Conservation (phyloP, 139 green algal genomes). For the Dunaliella primolecta region DNA sequence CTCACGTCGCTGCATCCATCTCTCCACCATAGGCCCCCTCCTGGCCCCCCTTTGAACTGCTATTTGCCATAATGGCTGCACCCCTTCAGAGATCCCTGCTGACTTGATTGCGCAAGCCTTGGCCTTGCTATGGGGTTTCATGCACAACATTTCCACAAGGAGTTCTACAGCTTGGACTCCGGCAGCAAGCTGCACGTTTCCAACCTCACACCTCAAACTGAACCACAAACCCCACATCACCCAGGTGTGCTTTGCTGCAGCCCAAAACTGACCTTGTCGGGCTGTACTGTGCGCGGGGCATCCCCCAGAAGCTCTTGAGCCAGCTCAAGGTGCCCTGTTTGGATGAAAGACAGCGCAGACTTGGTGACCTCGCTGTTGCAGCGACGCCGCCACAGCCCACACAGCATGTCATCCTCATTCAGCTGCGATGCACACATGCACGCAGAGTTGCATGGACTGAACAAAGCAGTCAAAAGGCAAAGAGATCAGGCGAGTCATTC, state of each 20-base stretch:
- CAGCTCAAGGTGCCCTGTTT: conserved; percentile 79
- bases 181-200: neutral
- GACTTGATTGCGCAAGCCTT: neutral
- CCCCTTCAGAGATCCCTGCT: neutral
- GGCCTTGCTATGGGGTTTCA: neutral
- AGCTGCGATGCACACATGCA: conserved; percentile 41
- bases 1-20: no score
- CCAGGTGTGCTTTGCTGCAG: neutral
- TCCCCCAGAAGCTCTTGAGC: conserved; percentile 75
- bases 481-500: no score
- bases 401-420: conserved; percentile 86
- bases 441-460: neutral
- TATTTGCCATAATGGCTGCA: neutral
- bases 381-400: conserved; percentile 80
- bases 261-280: neutral
- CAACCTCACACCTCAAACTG: no score
- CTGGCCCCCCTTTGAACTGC: no score
- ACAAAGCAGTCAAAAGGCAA: no score
- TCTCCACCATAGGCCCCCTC: no score
- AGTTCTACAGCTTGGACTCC: neutral
- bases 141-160: neutral
- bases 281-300: conserved; percentile 21
- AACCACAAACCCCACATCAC: no score
- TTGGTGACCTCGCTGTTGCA: conserved; percentile 31
- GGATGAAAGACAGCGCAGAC: conserved; percentile 62